Evolutionary conservation across 176 grass and related monocot species (phyloP).

Genomic region (Rhipidocladum racemiflorum): DNA sequence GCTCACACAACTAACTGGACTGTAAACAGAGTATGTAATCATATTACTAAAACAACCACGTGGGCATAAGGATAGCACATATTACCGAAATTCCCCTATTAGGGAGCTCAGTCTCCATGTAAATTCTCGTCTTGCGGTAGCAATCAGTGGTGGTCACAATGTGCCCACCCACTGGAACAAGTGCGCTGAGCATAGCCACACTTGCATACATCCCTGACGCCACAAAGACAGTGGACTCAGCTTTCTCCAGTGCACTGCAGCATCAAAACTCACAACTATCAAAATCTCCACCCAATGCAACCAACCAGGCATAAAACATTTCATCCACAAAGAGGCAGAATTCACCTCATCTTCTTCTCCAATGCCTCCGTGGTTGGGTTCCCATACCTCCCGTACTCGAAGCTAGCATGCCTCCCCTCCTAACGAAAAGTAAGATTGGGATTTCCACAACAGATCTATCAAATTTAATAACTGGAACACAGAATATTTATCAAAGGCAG

Average conservation of each 20-base stretch:
- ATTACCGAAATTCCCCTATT: conserved; percentile 94
- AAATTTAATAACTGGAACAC: not conserved
- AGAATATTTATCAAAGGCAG: not conserved
- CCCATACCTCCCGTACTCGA: conserved; percentile 95
- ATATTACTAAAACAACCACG: conserved; percentile 12
- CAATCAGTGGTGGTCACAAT: conserved; percentile 92
- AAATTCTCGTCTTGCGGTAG: conserved; percentile 94
- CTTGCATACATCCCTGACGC: conserved; percentile 97
- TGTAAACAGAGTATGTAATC: not conserved
- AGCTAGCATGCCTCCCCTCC: conserved; percentile 97
- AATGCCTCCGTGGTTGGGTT: conserved; percentile 92
- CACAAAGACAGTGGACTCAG: conserved; percentile 95
- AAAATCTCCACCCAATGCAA: conserved; percentile 2
- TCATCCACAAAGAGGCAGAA: not conserved
- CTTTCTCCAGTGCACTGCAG: conserved; percentile 87
- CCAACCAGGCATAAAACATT: conserved; percentile 21
- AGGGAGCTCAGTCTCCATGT: conserved; percentile 93
- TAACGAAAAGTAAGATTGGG: conserved; percentile 13
- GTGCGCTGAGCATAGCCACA: conserved; percentile 77
- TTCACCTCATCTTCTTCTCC: conserved; percentile 97
- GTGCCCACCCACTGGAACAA: conserved; percentile 93
- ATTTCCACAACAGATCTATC: conserved; percentile 24
- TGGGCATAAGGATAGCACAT: not conserved
- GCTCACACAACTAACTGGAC: not conserved
- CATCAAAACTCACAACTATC: conserved; percentile 24